A percentile compares a stretch with the other conserved stretches of the same genome.
phyloP scores from a whole-genome alignment of 306 rosid genomes.

The Dryas alaskensis region DNA sequence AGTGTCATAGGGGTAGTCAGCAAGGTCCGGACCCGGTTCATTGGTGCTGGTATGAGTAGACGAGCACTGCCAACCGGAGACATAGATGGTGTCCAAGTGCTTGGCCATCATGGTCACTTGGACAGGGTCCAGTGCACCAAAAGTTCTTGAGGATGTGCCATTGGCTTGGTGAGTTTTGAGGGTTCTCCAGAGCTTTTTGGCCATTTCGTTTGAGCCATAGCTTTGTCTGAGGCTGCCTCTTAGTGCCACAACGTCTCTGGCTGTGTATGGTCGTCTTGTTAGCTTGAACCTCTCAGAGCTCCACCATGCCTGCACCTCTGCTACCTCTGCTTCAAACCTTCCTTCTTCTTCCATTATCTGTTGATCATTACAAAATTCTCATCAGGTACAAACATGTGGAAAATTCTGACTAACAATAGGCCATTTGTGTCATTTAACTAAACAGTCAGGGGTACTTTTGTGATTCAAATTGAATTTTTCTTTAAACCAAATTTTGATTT shows the following conservation, averaged over 20 bases:
- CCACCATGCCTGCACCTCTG: conserved; percentile 96
- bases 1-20: conserved; percentile 96
- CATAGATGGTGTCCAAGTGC: conserved; percentile 84
- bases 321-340: conserved; percentile 78
- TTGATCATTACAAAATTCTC: not conserved
- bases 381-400: not conserved
- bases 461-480: not conserved
- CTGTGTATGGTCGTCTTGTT: conserved; percentile 70
- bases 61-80: conserved; percentile 98
- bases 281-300: conserved; percentile 75
- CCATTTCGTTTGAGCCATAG: conserved; percentile 77
- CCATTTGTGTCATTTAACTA: not conserved
- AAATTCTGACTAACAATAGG: not conserved
- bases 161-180: conserved; percentile 86
- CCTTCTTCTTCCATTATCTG: conserved; percentile 95
- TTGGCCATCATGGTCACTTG: conserved; percentile 94
- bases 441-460: not conserved
- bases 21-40: conserved; percentile 97
- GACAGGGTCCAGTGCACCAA: conserved; percentile 96
- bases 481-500: too few species aligned
- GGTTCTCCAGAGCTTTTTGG: conserved; percentile 82
- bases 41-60: conserved; percentile 87
- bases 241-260: conserved; percentile 76
- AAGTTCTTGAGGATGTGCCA: conserved; percentile 86
- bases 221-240: conserved; percentile 71